Percentiles rank a stretch among this genome's conserved stretches.
phyloP scores from a whole-genome alignment of 257 asterid species.

The Mentha longifolia region DNA sequence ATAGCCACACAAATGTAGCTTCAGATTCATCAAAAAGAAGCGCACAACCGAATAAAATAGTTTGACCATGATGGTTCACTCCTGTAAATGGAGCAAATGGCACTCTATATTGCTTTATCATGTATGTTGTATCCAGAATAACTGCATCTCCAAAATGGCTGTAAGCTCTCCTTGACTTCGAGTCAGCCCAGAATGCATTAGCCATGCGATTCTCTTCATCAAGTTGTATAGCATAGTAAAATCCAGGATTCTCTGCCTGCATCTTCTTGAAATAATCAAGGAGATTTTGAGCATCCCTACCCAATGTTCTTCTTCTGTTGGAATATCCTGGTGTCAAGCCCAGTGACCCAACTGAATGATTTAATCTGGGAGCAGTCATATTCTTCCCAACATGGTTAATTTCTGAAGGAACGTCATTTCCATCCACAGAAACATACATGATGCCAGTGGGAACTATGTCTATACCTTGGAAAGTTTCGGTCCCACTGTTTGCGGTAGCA shows the following conservation, averaged over 20 bases:
- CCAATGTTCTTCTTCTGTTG: constrained; percentile 57
- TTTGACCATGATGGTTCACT: constrained; percentile 92
- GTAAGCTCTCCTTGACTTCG: constrained; percentile 75
- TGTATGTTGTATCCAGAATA: constrained; percentile 64
- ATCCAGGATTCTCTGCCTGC: constrained; percentile 84
- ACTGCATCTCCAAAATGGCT: constrained; percentile 79
- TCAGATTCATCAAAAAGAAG: constrained; percentile 88
- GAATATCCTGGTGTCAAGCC: constrained; percentile 46
- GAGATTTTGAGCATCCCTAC: constrained; percentile 78
- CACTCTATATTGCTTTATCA: constrained; percentile 62
- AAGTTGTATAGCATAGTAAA: constrained; percentile 79
- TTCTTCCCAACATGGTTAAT: constrained; percentile 46
- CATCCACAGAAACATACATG: constrained; percentile 77
- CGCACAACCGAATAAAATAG: constrained; percentile 81
- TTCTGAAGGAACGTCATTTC: constrained; percentile 50
- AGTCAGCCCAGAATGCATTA: constrained; percentile 87
- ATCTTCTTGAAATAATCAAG: constrained; percentile 72
- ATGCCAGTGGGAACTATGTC: constrained; percentile 73
- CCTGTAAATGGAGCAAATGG: constrained; percentile 94
- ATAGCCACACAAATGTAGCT: constrained; percentile 81
- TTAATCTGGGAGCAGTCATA: constrained; percentile 44
- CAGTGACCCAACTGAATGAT: constrained; percentile 38
- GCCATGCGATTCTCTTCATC: constrained; percentile 73
- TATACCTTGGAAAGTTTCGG: constrained; percentile 48
- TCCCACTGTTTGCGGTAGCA: constrained; percentile 48